Evolutionary conservation across 2,329 filamentous ascomycete species (phyloP).

Genomic region (Pseudogymnoascus sp.): DNA sequence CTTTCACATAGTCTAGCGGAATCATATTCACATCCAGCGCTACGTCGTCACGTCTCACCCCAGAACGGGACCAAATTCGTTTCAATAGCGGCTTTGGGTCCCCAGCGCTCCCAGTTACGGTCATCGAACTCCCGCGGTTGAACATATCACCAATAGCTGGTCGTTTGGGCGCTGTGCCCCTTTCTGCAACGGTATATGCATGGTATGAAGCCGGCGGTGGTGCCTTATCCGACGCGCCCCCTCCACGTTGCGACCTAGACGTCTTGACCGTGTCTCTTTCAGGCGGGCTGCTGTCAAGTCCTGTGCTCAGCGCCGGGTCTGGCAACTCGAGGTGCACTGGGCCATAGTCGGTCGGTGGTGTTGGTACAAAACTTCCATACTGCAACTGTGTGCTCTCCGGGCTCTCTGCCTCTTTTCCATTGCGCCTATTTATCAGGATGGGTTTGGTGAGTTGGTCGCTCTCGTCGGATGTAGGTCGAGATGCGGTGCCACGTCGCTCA

Average conservation of each 20-base stretch:
- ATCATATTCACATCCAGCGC: constrained; percentile 42
- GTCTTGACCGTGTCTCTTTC: neutral
- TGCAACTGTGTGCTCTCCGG: constrained; percentile 22
- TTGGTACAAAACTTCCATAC: constrained; percentile 58
- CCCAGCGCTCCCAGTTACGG: neutral
- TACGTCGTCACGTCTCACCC: neutral
- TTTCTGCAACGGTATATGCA: neutral
- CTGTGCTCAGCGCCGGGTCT: constrained; percentile 41
- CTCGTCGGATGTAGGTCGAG: constrained; percentile 5
- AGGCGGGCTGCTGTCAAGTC: neutral
- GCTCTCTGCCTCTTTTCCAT: constrained; percentile 9
- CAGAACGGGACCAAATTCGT: neutral
- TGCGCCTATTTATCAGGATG: constrained; percentile 6
- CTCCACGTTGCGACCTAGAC: neutral
- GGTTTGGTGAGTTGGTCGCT: constrained; percentile 4
- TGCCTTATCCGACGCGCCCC: neutral
- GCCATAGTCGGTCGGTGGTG: constrained; percentile 35
- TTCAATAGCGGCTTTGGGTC: neutral
- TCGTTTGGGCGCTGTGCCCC: neutral
- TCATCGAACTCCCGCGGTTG: constrained; percentile 6
- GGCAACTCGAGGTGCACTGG: constrained; percentile 47
- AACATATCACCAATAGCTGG: neutral
- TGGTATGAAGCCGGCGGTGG: neutral
- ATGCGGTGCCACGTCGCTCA: constrained; percentile 2
- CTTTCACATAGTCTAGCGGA: constrained; percentile 56